A percentile compares a stretch with the other conserved stretches of the same genome.
phyloP scores from a whole-genome alignment of 164 flowering plant genomes.

The Berberis vulgaris region DNA sequence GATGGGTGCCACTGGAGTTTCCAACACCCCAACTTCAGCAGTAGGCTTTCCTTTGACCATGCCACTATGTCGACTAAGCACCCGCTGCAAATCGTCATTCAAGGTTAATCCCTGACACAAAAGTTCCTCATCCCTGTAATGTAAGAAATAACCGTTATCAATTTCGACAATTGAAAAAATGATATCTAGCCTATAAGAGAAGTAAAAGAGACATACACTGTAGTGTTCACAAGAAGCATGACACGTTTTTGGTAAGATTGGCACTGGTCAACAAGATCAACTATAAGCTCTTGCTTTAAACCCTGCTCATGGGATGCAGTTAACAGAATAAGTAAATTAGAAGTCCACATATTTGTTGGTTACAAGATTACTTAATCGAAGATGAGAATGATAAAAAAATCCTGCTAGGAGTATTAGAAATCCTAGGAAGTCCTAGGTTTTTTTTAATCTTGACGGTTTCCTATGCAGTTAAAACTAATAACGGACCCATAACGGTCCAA shows the following conservation, averaged over 20 bases:
- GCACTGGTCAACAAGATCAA: conserved; percentile 94
- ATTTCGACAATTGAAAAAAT: conserved; percentile 2
- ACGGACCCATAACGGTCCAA: too few species aligned
- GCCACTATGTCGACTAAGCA: conserved; percentile 60
- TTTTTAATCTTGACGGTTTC: too few species aligned
- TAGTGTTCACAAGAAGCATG: conserved; percentile 66
- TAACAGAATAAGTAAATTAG: conserved; percentile 4
- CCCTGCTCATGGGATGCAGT: conserved; percentile 37
- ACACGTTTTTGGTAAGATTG: conserved; percentile 91
- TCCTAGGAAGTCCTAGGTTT: too few species aligned
- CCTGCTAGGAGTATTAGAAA: too few species aligned
- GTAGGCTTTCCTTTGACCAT: conserved; percentile 48
- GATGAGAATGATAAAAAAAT: too few species aligned
- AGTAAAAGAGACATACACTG: conserved; percentile 40
- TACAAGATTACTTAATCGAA: too few species aligned
- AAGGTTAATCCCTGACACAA: conserved; percentile 69
- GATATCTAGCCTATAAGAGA: background rate
- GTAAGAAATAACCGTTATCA: conserved; percentile 8
- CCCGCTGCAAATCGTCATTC: conserved; percentile 84
- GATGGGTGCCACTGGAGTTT: conserved; percentile 38
- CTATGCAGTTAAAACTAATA: too few species aligned
- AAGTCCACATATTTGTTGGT: conserved; percentile 15
- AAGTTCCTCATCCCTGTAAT: conserved; percentile 78
- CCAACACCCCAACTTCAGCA: conserved; percentile 15
- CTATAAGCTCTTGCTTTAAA: conserved; percentile 67